phyloP scores from a whole-genome alignment of 2,329 filamentous ascomycete species.

The Penicillium nordicum region DNA sequence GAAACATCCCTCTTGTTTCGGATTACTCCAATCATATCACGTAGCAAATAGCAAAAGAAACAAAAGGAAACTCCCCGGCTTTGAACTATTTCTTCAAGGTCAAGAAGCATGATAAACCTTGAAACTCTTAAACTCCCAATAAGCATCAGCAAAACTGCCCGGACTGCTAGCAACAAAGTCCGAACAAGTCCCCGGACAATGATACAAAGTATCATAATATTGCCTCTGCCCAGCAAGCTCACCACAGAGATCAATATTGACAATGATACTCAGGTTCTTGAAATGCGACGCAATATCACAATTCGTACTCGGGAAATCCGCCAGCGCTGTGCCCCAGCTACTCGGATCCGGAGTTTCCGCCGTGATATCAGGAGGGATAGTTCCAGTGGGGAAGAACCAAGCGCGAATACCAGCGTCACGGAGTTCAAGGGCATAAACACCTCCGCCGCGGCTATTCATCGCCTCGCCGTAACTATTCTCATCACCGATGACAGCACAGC shows the following conservation, averaged over 20 bases:
- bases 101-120: slow-evolving; percentile 52
- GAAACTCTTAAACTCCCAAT: slow-evolving; percentile 63
- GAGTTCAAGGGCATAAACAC: slow-evolving; percentile 61
- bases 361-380: slow-evolving; percentile 53
- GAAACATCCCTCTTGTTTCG: not conserved
- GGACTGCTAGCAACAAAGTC: slow-evolving; percentile 59
- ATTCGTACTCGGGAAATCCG: slow-evolving; percentile 63
- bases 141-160: slow-evolving; percentile 56
- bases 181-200: slow-evolving; percentile 54
- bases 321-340: slow-evolving; percentile 59
- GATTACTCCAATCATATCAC: not conserved
- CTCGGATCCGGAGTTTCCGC: slow-evolving; percentile 55
- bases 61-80: rapidly evolving
- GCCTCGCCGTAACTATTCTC: slow-evolving; percentile 48
- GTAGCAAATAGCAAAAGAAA: not conserved
- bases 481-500: slow-evolving; percentile 53
- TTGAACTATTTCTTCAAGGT: not conserved
- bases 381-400: slow-evolving; percentile 56
- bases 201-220: slow-evolving; percentile 34
- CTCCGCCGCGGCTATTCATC: slow-evolving; percentile 56
- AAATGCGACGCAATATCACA: slow-evolving; percentile 61
- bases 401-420: slow-evolving; percentile 59
- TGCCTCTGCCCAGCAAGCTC: slow-evolving; percentile 44
- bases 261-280: slow-evolving; percentile 62
- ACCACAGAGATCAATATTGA: slow-evolving; percentile 65